Base-by-base conservation (phyloP, 306 rosid genomes). In the Corylus heterophylla region DNA sequence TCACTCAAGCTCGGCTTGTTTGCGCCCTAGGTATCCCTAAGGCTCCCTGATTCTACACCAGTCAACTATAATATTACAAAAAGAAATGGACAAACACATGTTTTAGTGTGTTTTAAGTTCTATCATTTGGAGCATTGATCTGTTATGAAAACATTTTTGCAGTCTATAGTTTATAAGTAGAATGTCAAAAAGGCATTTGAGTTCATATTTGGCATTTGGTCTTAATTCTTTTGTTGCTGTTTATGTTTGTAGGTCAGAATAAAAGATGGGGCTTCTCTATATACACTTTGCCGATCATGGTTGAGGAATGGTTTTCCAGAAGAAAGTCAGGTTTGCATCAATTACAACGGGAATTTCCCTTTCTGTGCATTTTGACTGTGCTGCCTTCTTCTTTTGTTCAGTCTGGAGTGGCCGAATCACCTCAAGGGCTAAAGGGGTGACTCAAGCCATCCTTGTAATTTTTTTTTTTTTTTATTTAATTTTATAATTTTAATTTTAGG, bases 251-350 rank as follows among this genome's bases (percentile, higher is more conserved):
- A 94, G 98, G 97, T 94, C 59, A 86, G 87, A 84, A 73, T 94
- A 76, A 88, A 82, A 42, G 94, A 92, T 69, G 90, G 89, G 75
- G 93, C 91, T 81, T 89, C 98, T 73, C 86, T 94, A 27, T 94
- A 92, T 85, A 89, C 90, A 17, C 94, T 90, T 68, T 92, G 97
- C 80, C 87, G 93, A 69, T 94, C 98, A 42, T 94, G 98, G 98
- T 69, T 92, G 87, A 88, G 85, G 83, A 92, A 94, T 81, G 93
- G 97, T 74, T 49, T 77, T 76, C 69, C 77, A 58, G 98, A 92
- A 78, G 92, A 89, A 81, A 82, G 54, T 71, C 92, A 90, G 97
- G 98, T 93, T 39, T 73, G 91, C 68, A 8, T 86, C 27, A 17
- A 54, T 20, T 63, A 50, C 8, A 20, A 25, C 62, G 27, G 18